Percentiles rank a stretch among this genome's conserved stretches.
Evolutionary conservation across 495 filamentous ascomycete species (phyloP).

Genomic region (Elaphomyces granulatus): DNA sequence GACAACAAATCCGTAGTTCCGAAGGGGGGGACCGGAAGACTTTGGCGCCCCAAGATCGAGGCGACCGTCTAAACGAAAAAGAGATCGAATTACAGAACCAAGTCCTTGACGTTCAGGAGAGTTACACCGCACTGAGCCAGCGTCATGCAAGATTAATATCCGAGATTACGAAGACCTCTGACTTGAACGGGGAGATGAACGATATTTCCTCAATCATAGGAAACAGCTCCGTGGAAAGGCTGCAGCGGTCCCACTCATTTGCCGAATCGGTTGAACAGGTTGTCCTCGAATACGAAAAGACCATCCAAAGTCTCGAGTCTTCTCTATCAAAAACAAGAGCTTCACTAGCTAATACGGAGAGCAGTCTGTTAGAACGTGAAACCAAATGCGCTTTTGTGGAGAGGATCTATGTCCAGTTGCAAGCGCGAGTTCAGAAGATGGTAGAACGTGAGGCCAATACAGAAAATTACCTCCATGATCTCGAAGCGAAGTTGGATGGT

Average conservation of each 20-base stretch:
- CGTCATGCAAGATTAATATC: slow-evolving; percentile 92
- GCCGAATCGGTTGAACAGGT: slow-evolving; percentile 91
- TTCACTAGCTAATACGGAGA: slow-evolving; percentile 71
- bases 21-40: slow-evolving; percentile 51
- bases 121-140: slow-evolving; percentile 78
- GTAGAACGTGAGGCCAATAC: slow-evolving; percentile 80
- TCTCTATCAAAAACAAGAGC: slow-evolving; percentile 81
- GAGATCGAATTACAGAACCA: slow-evolving; percentile 91
- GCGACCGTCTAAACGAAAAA: slow-evolving; percentile 65
- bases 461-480: slow-evolving; percentile 79
- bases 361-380: slow-evolving; percentile 78
- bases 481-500: slow-evolving; percentile 79
- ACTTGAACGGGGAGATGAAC: slow-evolving; percentile 39
- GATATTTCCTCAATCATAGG: slow-evolving; percentile 45
- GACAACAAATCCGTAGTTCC: slow-evolving; percentile 71
- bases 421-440: slow-evolving; percentile 73
- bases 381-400: slow-evolving; percentile 84
- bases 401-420: slow-evolving; percentile 79
- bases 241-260: slow-evolving; percentile 90
- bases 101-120: slow-evolving; percentile 83
- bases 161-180: slow-evolving; percentile 75
- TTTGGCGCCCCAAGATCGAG: slow-evolving; percentile 46
- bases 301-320: slow-evolving; percentile 84
- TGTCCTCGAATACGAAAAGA: slow-evolving; percentile 96
- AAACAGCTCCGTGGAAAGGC: slow-evolving; percentile 70